These are phyloP conservation scores for Trichosporon faecale DNA, from an alignment of 1,284 basidiomycete genomes.

Conservation along the genomic window DNA sequence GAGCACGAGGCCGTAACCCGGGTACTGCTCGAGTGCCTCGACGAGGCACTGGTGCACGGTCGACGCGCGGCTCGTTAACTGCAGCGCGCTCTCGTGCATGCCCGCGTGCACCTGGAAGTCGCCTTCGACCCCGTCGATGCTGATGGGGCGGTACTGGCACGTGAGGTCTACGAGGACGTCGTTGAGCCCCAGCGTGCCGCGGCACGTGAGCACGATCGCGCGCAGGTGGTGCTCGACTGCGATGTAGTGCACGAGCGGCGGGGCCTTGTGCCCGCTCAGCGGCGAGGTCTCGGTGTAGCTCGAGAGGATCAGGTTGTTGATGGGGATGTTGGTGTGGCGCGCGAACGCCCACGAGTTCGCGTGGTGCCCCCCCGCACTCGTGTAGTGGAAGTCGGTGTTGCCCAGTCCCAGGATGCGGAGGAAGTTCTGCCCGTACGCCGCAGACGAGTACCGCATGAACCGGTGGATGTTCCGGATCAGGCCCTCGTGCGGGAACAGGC, in stretches of 20 bases:
- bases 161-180: conserved; percentile 58
- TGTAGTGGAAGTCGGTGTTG: conserved; percentile 53
- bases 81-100: conserved; percentile 54
- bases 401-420: conserved; percentile 56
- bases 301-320: conserved; percentile 55
- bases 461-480: conserved; percentile 54
- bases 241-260: conserved; percentile 55
- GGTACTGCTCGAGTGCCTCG: conserved; percentile 50
- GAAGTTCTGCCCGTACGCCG: conserved; percentile 55
- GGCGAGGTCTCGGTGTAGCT: conserved; percentile 51
- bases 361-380: conserved; percentile 53
- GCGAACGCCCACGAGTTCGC: conserved; percentile 54
- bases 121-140: conserved; percentile 48
- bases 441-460: conserved; percentile 55
- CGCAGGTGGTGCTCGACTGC: conserved; percentile 54
- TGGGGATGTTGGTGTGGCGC: conserved; percentile 55
- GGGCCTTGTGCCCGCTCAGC: conserved; percentile 44
- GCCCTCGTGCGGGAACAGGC: conserved; percentile 52
- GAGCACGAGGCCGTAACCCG: conserved; percentile 55
- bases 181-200: conserved; percentile 55
- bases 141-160: conserved; percentile 54
- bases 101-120: conserved; percentile 56
- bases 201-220: conserved; percentile 55
- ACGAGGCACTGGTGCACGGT: conserved; percentile 54
- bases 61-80: conserved; percentile 49